A percentile compares a stretch with the other conserved stretches of the same genome.
phyloP scores from a whole-genome alignment of 306 rosid species.

The Rubus idaeus region DNA sequence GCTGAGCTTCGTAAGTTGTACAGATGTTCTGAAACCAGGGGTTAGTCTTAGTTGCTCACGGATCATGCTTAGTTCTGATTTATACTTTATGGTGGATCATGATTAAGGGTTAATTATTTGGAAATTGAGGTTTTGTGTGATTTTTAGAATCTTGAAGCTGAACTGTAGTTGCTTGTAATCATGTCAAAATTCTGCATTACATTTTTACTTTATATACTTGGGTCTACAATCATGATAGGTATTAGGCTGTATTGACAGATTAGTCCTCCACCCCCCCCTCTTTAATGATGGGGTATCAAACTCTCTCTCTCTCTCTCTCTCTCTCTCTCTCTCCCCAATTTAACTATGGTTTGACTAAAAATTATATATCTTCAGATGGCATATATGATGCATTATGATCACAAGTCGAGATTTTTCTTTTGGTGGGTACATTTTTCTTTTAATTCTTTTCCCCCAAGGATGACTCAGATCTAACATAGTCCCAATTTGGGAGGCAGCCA shows the following conservation, averaged over 20 bases:
- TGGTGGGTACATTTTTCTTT: neutral
- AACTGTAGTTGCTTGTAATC: constrained; percentile 1
- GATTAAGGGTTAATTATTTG: neutral
- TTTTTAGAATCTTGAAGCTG: neutral
- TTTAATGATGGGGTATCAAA: neutral
- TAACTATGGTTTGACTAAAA: neutral
- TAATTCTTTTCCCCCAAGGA: neutral
- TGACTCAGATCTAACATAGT: neutral
- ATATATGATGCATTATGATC: neutral
- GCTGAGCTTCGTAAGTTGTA: neutral
- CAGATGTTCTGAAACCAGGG: too few species aligned
- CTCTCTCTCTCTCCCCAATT: neutral
- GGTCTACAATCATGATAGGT: constrained; percentile 6
- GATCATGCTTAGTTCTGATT: neutral
- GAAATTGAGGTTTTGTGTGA: neutral
- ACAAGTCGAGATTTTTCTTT: neutral
- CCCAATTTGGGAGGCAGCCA: neutral
- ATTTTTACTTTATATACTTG: constrained; percentile 1
- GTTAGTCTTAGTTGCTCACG: neutral
- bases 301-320: neutral
- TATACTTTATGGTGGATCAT: neutral
- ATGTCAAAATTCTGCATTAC: neutral
- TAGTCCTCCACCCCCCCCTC: constrained; percentile 5
- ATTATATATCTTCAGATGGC: neutral
- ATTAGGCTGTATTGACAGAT: constrained; percentile 17